Conservation (phyloP, 2,329 filamentous ascomycete genomes). For the Scolecobasidium constrictum region DNA sequence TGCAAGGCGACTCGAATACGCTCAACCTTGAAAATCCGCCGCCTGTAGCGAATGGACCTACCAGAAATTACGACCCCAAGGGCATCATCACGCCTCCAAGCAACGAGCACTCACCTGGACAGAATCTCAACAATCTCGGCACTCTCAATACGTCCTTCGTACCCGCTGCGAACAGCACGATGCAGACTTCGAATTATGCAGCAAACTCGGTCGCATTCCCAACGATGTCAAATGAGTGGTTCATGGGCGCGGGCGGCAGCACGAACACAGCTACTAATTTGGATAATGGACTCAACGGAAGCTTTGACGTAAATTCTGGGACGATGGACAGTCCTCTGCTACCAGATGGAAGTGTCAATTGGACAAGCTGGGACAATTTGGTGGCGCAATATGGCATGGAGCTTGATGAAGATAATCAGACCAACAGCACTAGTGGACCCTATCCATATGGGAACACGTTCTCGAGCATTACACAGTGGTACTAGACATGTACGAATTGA, state of each 20-base stretch:
- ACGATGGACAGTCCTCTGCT: slow-evolving; percentile 17
- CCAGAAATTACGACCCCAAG: background rate
- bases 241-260: background rate
- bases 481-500: too few relatives aligned
- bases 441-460: background rate
- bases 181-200: background rate
- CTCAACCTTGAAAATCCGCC: background rate
- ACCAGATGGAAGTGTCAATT: slow-evolving; percentile 32
- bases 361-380: slow-evolving; percentile 38
- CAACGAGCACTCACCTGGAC: background rate
- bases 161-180: background rate
- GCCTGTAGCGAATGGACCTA: background rate
- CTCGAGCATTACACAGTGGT: slow-evolving; percentile 4
- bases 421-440: background rate
- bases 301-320: slow-evolving; percentile 13
- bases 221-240: background rate
- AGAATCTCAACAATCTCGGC: background rate
- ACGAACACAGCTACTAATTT: slow-evolving; percentile 8
- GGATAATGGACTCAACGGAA: slow-evolving; percentile 16
- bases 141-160: background rate
- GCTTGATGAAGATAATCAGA: slow-evolving; percentile 17
- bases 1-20: background rate
- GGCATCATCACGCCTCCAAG: background rate
- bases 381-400: slow-evolving; percentile 36
- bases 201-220: background rate